Evolutionary conservation across 768 basidiomycete genomes (phyloP).

Genomic region (Termitomyces sp.): DNA sequence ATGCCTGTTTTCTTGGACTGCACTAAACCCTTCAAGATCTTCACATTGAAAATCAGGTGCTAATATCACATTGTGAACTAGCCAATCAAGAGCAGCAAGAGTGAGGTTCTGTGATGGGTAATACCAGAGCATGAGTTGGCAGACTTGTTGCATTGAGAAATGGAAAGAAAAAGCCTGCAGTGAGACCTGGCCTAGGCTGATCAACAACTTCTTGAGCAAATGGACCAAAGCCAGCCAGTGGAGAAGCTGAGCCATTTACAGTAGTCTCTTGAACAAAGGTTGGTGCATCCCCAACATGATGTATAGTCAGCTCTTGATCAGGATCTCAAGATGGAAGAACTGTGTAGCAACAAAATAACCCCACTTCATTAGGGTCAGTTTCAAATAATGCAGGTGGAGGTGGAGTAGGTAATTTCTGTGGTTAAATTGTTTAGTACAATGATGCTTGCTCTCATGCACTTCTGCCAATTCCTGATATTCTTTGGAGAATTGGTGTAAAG

Average conservation of each 20-base stretch:
- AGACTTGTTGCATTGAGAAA: not conserved
- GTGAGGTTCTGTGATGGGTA: too few species aligned
- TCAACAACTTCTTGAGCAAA: not conserved
- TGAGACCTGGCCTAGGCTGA: not conserved
- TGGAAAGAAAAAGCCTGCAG: not conserved
- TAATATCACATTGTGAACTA: too few species aligned
- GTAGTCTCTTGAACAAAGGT: not conserved
- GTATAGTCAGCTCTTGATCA: not conserved
- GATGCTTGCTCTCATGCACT: not conserved
- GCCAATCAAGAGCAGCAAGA: too few species aligned
- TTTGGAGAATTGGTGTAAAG: not conserved
- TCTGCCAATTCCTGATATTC: not conserved
- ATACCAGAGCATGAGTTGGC: not conserved
- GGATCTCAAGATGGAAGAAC: not conserved
- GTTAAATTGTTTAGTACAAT: not conserved
- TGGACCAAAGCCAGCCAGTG: not conserved
- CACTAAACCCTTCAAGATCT: too few species aligned
- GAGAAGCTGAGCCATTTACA: not conserved
- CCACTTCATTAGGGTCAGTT: not conserved
- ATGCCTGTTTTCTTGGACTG: too few species aligned
- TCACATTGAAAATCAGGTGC: too few species aligned
- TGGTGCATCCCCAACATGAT: not conserved
- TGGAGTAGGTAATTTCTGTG: not conserved
- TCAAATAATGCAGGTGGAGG: not conserved
- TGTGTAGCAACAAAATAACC: not conserved